These are phyloP conservation scores for Fusarium succisae DNA, from an alignment of 2,329 filamentous ascomycete species.

Conservation along the genomic window DNA sequence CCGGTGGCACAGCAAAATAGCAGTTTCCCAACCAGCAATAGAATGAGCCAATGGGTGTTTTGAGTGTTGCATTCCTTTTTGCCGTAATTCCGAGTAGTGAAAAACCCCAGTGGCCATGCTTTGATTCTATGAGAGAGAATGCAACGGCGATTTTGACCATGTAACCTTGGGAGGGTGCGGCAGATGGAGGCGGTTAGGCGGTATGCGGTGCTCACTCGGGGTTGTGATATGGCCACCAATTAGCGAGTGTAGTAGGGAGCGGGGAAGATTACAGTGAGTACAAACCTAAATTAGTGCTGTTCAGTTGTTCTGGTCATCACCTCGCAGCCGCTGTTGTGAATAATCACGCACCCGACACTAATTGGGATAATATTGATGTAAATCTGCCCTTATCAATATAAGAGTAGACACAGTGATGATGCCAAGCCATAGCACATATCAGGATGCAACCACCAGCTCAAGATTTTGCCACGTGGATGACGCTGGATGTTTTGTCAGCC, in stretches of 20 bases:
- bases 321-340: too few species aligned
- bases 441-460: background rate
- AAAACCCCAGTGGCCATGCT: background rate
- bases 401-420: background rate
- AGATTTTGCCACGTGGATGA: conserved; percentile 26
- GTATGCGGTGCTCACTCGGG: background rate
- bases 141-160: background rate
- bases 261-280: background rate
- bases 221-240: background rate
- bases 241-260: background rate
- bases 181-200: background rate
- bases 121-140: background rate
- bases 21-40: background rate
- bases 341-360: background rate
- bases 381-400: background rate
- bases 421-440: background rate
- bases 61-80: background rate
- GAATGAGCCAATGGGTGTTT: background rate
- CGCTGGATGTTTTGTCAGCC: conserved; percentile 13
- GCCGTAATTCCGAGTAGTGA: background rate
- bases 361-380: background rate
- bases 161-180: background rate
- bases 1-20: background rate
- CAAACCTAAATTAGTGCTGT: background rate
- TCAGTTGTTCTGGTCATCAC: background rate